Percentiles rank a stretch among this genome's conserved stretches.
Evolutionary conservation across 768 basidiomycete species (phyloP).

Genomic region (Tephrocybe sp.): DNA sequence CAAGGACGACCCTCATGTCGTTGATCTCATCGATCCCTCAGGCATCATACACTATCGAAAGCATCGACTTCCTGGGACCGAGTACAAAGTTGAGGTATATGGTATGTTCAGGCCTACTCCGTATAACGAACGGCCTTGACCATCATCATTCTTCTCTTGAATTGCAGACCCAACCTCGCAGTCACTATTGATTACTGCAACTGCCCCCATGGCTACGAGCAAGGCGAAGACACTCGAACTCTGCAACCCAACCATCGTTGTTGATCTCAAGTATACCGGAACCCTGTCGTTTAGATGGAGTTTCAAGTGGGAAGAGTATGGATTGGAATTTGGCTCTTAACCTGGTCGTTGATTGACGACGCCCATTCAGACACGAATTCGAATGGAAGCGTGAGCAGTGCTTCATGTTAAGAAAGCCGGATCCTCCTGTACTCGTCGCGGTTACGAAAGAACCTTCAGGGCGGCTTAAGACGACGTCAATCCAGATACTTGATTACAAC

Average conservation of each 20-base stretch:
- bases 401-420: constrained; percentile 80
- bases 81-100: constrained; percentile 66
- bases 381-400: constrained; percentile 87
- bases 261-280: constrained; percentile 74
- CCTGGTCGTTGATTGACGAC: neutral
- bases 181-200: constrained; percentile 66
- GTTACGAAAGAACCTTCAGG: constrained; percentile 75
- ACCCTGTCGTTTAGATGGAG: constrained; percentile 72
- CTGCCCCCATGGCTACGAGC: constrained; percentile 58
- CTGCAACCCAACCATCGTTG: constrained; percentile 64
- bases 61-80: constrained; percentile 48
- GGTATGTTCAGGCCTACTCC: constrained; percentile 36
- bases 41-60: constrained; percentile 73
- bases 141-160: neutral
- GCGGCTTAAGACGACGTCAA: constrained; percentile 56
- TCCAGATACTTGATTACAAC: constrained; percentile 86
- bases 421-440: constrained; percentile 82
- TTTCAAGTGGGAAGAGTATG: constrained; percentile 84
- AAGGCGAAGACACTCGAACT: constrained; percentile 77
- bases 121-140: neutral
- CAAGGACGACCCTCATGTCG: constrained; percentile 53
- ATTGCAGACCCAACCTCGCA: constrained; percentile 67
- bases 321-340: constrained; percentile 13
- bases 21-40: constrained; percentile 68
- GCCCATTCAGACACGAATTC: constrained; percentile 65